These are phyloP conservation scores for Botryobasidium botryosum DNA, from an alignment of 768 basidiomycete genomes.

Conservation along the genomic window DNA sequence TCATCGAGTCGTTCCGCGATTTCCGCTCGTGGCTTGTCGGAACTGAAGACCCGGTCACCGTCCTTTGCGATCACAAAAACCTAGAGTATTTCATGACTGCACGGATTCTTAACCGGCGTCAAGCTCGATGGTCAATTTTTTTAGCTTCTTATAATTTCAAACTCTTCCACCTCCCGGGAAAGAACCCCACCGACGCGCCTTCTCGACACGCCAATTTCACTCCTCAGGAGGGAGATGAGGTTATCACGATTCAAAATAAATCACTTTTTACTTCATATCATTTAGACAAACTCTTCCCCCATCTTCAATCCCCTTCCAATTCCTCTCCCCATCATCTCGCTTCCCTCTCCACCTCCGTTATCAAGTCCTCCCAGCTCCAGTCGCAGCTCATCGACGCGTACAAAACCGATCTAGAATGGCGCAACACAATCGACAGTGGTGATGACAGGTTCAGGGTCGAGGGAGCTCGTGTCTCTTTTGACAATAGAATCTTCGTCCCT, in stretches of 20 bases:
- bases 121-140: conserved; percentile 15
- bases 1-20: conserved; percentile 10
- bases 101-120: conserved; percentile 13
- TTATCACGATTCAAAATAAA: background rate
- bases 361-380: too few relatives aligned
- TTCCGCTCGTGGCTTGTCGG: conserved; percentile 4
- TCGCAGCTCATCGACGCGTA: too few relatives aligned
- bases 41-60: background rate
- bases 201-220: conserved; percentile 7
- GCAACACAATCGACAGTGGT: background rate
- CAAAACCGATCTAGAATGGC: background rate
- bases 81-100: conserved; percentile 12
- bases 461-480: background rate
- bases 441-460: background rate
- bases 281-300: background rate
- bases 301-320: background rate
- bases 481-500: conserved; percentile 1
- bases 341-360: background rate
- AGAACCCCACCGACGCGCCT: conserved; percentile 4
- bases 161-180: conserved; percentile 9
- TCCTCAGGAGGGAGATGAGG: conserved; percentile 3
- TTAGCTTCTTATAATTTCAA: conserved; percentile 9
- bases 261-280: background rate
- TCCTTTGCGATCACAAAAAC: conserved; percentile 11
- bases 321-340: background rate